Base-by-base conservation (phyloP, 2,329 filamentous ascomycete genomes). In the Penicillium fuscoglaucum region DNA sequence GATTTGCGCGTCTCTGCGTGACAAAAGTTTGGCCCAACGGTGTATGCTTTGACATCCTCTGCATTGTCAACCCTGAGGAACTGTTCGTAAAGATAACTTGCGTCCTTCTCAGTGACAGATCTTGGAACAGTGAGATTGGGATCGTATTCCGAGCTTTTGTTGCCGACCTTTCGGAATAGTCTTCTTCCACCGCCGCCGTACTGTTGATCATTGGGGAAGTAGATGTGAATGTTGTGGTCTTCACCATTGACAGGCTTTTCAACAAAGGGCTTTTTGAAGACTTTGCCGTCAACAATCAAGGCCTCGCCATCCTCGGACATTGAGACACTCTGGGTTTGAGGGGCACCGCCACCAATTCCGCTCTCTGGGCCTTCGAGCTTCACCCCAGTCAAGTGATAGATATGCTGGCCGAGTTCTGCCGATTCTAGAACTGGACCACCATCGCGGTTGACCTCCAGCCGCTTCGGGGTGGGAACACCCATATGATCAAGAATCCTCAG, bases 161-260 rank as follows among this genome's bases (percentile, higher is more conserved):
- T 99, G 69, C 96, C 96, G 68, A 99, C 90, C 76, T 99, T 99
- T 58, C 95, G 85, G 78, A 99, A 99, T 4, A 99, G 84, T 66
- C 93, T 90, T 58, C 96, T 85, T 28, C 92, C 96, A 59, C 95
- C 95, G 48, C 93, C 93, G 4, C 93, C 92, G 48, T 90, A 85
- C 43, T 90, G 89, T 58, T 79, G 72, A 60, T 76, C 74, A 61
- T 88, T 90, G 24, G 93, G 91, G 70, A 96, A 98, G 78, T 98
- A 99, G 56, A 99, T 97, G 76, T 96, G 90, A 68, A 99, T 96
- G 73, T 99, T 99, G 78, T 99, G 95, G 70, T 99, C 93, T 76
- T 99, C 95, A 35, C 95, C 95, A 70, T 91, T 97, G n/a, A 92
- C 93, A 0, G 95, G 95, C 74, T 99, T 99, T 73, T 99, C 95